A percentile compares a stretch with the other conserved stretches of the same genome.
phyloP scores from a whole-genome alignment of 2,329 filamentous ascomycete species.

The Didymosphaeria variabile region DNA sequence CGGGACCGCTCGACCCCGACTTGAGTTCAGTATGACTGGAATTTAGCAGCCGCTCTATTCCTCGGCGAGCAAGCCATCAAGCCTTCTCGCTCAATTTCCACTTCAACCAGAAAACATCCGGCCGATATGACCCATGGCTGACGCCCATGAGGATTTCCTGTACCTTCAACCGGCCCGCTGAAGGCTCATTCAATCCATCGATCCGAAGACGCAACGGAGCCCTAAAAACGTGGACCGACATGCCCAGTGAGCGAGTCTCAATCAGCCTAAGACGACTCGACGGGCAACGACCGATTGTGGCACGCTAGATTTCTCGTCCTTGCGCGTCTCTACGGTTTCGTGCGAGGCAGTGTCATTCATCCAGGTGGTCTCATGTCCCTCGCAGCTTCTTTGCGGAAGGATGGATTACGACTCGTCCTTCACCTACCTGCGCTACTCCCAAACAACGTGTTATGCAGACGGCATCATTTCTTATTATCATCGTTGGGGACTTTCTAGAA shows the following conservation, averaged over 20 bases:
- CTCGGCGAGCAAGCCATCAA: not conserved
- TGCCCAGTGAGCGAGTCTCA: not conserved
- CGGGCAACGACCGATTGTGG: not conserved
- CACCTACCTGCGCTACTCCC: not conserved
- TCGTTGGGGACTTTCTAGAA: not conserved
- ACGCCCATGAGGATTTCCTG: not conserved
- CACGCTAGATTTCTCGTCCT: not conserved
- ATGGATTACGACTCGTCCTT: not conserved
- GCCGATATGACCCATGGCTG: not conserved
- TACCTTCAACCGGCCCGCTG: not conserved
- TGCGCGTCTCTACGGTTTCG: too few species aligned
- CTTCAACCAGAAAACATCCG: not conserved
- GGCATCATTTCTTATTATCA: not conserved
- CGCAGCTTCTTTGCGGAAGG: not conserved
- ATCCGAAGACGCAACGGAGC: not conserved
- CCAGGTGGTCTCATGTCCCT: not conserved
- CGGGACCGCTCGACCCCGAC: not conserved
- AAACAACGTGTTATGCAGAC: not conserved
- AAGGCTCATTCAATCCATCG: not conserved
- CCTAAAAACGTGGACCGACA: not conserved
- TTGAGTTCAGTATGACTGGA: not conserved
- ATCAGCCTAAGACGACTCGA: not conserved
- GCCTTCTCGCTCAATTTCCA: not conserved
- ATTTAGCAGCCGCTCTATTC: not conserved
- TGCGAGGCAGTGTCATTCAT: not conserved